phyloP scores from a whole-genome alignment of 2,329 filamentous ascomycete genomes.

The Paecilomyces sp. region DNA sequence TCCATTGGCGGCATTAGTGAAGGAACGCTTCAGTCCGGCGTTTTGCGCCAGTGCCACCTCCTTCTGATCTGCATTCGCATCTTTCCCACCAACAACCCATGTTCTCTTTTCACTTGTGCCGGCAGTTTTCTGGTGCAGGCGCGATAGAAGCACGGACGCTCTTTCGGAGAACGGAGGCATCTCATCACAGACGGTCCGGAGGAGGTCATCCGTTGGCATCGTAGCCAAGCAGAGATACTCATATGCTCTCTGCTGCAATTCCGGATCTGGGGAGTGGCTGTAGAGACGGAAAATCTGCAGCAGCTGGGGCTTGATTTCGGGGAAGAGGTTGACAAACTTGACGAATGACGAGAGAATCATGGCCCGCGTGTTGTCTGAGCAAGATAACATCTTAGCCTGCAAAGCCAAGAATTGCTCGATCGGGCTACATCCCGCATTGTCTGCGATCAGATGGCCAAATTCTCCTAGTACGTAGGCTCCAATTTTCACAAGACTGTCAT shows the following conservation, averaged over 20 bases:
- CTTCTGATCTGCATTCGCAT: conserved; percentile 73
- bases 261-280: conserved; percentile 89
- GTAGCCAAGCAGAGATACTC: conserved; percentile 85
- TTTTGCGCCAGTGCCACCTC: conserved; percentile 77
- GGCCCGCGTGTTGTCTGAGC: conserved; percentile 80
- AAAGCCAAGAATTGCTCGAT: conserved; percentile 95
- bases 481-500: conserved; percentile 96
- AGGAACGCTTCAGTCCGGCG: conserved; percentile 76
- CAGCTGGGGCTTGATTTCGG: conserved; percentile 94
- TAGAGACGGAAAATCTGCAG: conserved; percentile 85
- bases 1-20: conserved; percentile 53
- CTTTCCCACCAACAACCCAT: conserved; percentile 96
- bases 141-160: conserved; percentile 81
- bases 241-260: conserved; percentile 91
- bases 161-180: conserved; percentile 98
- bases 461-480: conserved; percentile 93
- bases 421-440: conserved; percentile 83
- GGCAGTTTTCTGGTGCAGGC: conserved; percentile 89
- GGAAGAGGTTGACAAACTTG: conserved; percentile 97
- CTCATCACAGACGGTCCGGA: conserved; percentile 92
- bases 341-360: conserved; percentile 94
- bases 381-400: conserved; percentile 80
- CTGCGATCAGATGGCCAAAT: conserved; percentile 93
- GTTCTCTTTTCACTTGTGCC: conserved; percentile 91
- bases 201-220: conserved; percentile 79